Evolutionary conservation across 352 stramenopile genomes (phyloP).

Genomic region (Globisporangium irregulare): DNA sequence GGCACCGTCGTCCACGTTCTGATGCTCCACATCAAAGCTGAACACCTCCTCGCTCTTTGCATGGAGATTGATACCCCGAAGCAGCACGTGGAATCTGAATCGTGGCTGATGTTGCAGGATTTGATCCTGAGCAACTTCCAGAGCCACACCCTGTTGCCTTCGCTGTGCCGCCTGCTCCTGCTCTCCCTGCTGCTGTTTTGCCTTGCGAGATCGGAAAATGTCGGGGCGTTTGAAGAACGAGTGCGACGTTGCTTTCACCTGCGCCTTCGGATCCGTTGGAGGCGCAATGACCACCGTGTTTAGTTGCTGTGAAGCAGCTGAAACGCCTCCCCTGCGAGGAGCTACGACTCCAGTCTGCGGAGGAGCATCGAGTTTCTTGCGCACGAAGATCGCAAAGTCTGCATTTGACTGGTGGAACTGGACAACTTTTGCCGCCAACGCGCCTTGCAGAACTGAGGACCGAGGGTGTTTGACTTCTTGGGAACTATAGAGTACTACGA

Average conservation of each 20-base stretch:
- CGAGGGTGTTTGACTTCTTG: conserved; percentile 27
- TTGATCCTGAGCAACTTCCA: background rate
- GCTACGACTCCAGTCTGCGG: background rate
- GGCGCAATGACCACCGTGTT: background rate
- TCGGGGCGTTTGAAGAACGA: conserved; percentile 31
- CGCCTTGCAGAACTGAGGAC: conserved; percentile 17
- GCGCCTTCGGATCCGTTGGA: background rate
- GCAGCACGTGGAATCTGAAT: conserved; percentile 13
- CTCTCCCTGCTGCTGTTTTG: conserved; percentile 11
- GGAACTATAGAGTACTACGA: conserved; percentile 27
- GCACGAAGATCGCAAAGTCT: conserved; percentile 14
- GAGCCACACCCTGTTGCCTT: background rate
- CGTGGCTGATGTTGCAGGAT: background rate
- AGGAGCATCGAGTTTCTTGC: conserved; percentile 14
- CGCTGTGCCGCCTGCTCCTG: background rate
- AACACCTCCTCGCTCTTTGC: conserved; percentile 6
- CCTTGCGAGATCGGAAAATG: conserved; percentile 22
- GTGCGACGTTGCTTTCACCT: conserved; percentile 3
- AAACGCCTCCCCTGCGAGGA: background rate
- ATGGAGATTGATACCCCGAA: conserved; percentile 7
- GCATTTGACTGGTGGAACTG: conserved; percentile 28
- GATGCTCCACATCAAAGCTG: conserved; percentile 16
- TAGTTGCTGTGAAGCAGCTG: background rate
- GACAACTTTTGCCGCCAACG: conserved; percentile 31
- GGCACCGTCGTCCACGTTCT: background rate